Evolutionary conservation across 78 protist species (phyloP), one percentile per base, ranked within the genome.

Genomic region (Dictyostelium firmibasis): DNA sequence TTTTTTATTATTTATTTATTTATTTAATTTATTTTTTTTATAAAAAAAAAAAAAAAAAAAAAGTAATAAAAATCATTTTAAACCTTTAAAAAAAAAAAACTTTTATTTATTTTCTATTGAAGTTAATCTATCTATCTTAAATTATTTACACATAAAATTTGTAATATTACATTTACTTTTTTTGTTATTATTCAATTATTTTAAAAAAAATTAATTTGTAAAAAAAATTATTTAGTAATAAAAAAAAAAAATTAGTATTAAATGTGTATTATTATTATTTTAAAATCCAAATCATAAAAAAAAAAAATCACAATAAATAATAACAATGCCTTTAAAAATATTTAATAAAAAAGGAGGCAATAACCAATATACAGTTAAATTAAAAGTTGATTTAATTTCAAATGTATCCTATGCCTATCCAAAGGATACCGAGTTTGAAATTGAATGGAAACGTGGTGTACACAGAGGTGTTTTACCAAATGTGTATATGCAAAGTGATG

Each of bases 321-420:
- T 20, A 81, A 50, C 25, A 41, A 81, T 81, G 85, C 85, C 85
- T 36, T 81, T 81, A 81, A 81, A 81, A 53, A 14, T 81, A 47
- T 81, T 81, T 16, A 41, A 81, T 50, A 81, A 81, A 41, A 81
- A 81, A 50, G 18, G 41, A 5, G 38, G 31, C 50, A n/a, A 27
- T 81, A 60, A 60, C 67, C 89, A 60, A 41, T 70, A 79, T 13
- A 89, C 94, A 14, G 69, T 89, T 16, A 79, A 79, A 27, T 25
- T 89, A 69, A 89, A 89, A 23, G 18, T 89, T 47, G 94, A 89
- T 81, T 89, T 47, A 25, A 89, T 89, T 33, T 41, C 88, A 25
- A 70, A 81, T 20, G 57, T 89, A 3, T 67, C 79, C 2, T 67
- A 84, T 41, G 79, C 62, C 0, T 81, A 27, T 81, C 53, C 33